These are phyloP conservation scores for Cucurbita maxima DNA, from an alignment of 306 rosid species.

Conservation along the genomic window DNA sequence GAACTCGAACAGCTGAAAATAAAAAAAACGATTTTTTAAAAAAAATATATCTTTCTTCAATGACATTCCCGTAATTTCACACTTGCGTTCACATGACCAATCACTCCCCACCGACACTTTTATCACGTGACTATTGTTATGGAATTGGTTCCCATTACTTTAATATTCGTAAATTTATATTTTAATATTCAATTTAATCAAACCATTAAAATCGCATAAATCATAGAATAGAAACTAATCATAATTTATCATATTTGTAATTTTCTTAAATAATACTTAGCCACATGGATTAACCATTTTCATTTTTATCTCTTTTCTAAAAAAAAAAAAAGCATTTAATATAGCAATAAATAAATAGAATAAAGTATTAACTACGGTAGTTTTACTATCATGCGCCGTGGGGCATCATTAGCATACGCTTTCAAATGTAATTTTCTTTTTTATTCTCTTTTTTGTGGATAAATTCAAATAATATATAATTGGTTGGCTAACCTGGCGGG, in stretches of 20 bases:
- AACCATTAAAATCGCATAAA: too few species aligned
- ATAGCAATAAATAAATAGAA: neutral
- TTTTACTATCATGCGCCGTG: slow-evolving; percentile 9
- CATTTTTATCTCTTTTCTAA: neutral
- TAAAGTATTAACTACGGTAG: slow-evolving; percentile 13
- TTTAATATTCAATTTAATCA: too few species aligned
- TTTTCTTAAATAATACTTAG: neutral
- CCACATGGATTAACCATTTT: neutral
- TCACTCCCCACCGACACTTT: slow-evolving; percentile 3
- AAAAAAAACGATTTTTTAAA: too few species aligned
- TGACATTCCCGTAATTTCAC: neutral
- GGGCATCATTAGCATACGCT: neutral
- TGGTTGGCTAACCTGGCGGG: slow-evolving; percentile 45
- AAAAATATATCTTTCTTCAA: neutral
- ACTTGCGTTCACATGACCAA: neutral
- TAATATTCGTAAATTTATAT: too few species aligned
- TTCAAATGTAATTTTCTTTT: neutral
- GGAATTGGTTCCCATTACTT: neutral
- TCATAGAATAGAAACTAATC: neutral
- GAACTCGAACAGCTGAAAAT: slow-evolving; percentile 67
- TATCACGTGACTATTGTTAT: neutral
- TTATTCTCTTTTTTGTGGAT: neutral
- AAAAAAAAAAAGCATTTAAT: neutral
- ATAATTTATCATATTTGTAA: neutral
- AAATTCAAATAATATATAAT: neutral